A percentile compares a stretch with the other conserved stretches of the same genome.
phyloP scores from a whole-genome alignment of 192 early-diverging fungal genomes.

The Backusella australiensis region DNA sequence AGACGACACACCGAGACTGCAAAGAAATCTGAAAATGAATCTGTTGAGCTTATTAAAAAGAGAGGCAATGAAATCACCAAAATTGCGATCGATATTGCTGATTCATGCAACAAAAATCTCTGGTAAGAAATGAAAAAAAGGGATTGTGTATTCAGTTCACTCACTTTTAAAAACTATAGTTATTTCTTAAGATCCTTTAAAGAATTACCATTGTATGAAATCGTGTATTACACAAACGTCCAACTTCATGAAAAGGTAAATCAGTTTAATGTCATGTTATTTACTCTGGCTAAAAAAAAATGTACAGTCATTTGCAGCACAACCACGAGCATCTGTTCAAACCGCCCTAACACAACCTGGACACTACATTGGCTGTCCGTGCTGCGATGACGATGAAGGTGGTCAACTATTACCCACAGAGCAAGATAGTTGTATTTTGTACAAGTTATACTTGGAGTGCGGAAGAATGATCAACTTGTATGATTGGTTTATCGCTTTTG shows the following conservation, averaged over 20 bases:
- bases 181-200: constrained; percentile 49
- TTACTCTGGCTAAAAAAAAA: neutral
- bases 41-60: constrained; percentile 31
- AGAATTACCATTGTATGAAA: constrained; percentile 65
- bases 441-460: constrained; percentile 89
- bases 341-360: constrained; percentile 75
- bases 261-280: neutral
- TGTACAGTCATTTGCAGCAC: constrained; percentile 71
- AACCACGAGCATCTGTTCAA: constrained; percentile 82
- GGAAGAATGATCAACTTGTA: constrained; percentile 92
- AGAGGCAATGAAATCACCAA: constrained; percentile 36
- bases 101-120: constrained; percentile 40
- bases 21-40: constrained; percentile 38
- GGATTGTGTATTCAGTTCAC: neutral
- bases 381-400: constrained; percentile 52
- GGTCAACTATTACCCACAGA: constrained; percentile 56
- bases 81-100: constrained; percentile 37
- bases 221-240: constrained; percentile 76
- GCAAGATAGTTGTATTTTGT: constrained; percentile 87
- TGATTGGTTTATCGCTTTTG: constrained; percentile 90
- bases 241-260: constrained; percentile 70
- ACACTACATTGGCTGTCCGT: constrained; percentile 81
- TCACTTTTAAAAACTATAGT: neutral
- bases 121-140: constrained; percentile 30
- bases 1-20: constrained; percentile 45